Evolutionary conservation across 2,329 filamentous ascomycete genomes (phyloP), one percentile per base, ranked within the genome.

Genomic region (Xylaria sp.): DNA sequence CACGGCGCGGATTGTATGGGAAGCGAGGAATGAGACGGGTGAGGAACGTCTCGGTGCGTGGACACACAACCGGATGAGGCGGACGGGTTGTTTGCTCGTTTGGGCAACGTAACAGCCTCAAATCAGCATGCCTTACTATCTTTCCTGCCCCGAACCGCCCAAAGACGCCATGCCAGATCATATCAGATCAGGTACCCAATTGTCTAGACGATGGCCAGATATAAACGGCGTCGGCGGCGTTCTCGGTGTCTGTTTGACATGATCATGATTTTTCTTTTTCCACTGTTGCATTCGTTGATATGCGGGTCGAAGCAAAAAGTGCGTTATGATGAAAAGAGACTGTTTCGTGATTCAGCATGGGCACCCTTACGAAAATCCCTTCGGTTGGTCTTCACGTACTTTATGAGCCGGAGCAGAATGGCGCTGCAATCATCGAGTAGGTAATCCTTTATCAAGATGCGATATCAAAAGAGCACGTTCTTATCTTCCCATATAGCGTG

Each of bases 301-400:
- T 10, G 44, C 48, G 23, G 39, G 42, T 16, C 44, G 42, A 44
- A 10, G 35, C 6, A 37, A 37, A 6, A 58, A 44, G 48, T 37
- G 58, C 18, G n/a, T 37, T 54, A 34, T 47, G 57, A 54, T 16
- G 51, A 48, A 52, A 34, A 19, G 5, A 39, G 49, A 37, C 51
- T 35, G n/a, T 35, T 42, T 44, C 23, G n/a, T 57, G 58, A 54
- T 57, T 54, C 52, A 51, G 49, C 11, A 64, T 64, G 62, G 57
- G 51, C 52, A 54, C 16, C 13, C 57, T 52, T 37, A 53, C 59
- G 10, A 53, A 49, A 51, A 56, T 57, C 50, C 51, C 60, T 11
- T 57, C 60, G 2, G 52, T 57, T 10, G 62, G 62, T 23, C 60
- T 64, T 49, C 62, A 60, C 7, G 47, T 64, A 1, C 52, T 62